Percentiles rank a stretch among this genome's conserved stretches.
phyloP scores from a whole-genome alignment of 1,139 yeast genomes.

The Geotrichum histeridarum region DNA sequence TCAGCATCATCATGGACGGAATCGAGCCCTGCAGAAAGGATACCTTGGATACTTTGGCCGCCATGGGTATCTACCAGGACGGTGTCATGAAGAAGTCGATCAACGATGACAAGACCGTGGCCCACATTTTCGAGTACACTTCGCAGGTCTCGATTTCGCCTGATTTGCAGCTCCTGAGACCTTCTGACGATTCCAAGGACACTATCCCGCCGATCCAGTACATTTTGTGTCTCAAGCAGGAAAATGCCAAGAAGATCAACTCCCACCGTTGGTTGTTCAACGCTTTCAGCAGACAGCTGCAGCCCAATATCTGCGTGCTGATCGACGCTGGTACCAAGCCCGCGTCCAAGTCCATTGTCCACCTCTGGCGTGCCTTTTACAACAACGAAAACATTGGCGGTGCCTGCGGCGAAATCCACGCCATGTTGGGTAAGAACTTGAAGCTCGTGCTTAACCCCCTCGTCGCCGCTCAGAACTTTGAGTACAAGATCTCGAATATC shows the following conservation, averaged over 20 bases:
- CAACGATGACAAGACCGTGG: slow-evolving; percentile 78
- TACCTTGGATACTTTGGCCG: slow-evolving; percentile 77
- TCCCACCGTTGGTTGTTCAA: slow-evolving; percentile 98
- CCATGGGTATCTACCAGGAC: slow-evolving; percentile 92
- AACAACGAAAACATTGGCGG: slow-evolving; percentile 85
- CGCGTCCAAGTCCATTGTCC: slow-evolving; percentile 69
- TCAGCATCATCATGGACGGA: slow-evolving; percentile 87
- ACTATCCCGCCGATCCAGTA: slow-evolving; percentile 72
- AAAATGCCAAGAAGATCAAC: slow-evolving; percentile 86
- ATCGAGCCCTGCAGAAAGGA: slow-evolving; percentile 83
- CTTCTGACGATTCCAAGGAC: slow-evolving; percentile 56
- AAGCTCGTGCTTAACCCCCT: slow-evolving; percentile 61
- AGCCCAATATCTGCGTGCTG: slow-evolving; percentile 79
- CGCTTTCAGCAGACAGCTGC: slow-evolving; percentile 79
- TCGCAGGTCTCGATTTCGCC: slow-evolving; percentile 60
- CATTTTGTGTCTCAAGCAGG: slow-evolving; percentile 80
- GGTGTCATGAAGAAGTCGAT: slow-evolving; percentile 89
- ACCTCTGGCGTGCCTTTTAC: slow-evolving; percentile 87
- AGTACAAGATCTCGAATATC: slow-evolving; percentile 86
- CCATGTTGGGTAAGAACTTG: slow-evolving; percentile 68
- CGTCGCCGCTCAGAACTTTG: slow-evolving; percentile 90
- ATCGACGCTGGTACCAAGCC: slow-evolving; percentile 97
- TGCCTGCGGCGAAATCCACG: slow-evolving; percentile 89
- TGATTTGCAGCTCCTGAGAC: slow-evolving; percentile 40
- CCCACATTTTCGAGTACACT: slow-evolving; percentile 88